These are phyloP conservation scores for Yarrowia sp. DNA, from an alignment of 805 yeast species.

Conservation along the genomic window DNA sequence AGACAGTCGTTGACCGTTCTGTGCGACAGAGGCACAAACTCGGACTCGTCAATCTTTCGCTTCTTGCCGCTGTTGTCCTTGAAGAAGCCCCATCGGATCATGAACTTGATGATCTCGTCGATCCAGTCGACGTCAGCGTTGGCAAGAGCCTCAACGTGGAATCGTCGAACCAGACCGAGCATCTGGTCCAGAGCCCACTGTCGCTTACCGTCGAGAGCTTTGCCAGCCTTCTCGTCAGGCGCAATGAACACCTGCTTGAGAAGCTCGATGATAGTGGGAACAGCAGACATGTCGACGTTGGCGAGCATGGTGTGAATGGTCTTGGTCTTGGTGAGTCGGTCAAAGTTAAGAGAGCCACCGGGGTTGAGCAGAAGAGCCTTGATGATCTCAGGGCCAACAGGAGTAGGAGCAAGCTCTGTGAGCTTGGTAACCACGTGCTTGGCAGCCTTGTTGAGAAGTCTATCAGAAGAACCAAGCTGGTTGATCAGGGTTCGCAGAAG, in stretches of 20 bases:
- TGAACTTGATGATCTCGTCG: slow-evolving; percentile 42
- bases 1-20: slow-evolving; percentile 35
- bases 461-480: slow-evolving; percentile 64
- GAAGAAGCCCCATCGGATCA: slow-evolving; percentile 48
- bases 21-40: slow-evolving; percentile 30
- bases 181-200: slow-evolving; percentile 63
- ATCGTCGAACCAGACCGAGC: slow-evolving; percentile 44
- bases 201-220: slow-evolving; percentile 39
- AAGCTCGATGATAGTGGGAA: not conserved
- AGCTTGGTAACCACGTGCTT: slow-evolving; percentile 46
- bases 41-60: slow-evolving; percentile 3
- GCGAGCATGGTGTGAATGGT: slow-evolving; percentile 50
- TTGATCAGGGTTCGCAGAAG: slow-evolving; percentile 70
- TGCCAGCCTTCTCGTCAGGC: slow-evolving; percentile 29
- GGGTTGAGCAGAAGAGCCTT: slow-evolving; percentile 44
- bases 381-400: slow-evolving; percentile 37
- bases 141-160: slow-evolving; percentile 30
- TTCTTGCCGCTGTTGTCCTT: slow-evolving; percentile 25
- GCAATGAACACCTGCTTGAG: slow-evolving; percentile 9
- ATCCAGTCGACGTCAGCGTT: slow-evolving; percentile 35
- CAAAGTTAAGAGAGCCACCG: slow-evolving; percentile 58
- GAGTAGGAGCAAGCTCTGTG: slow-evolving; percentile 44
- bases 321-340: slow-evolving; percentile 70
- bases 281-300: slow-evolving; percentile 31
- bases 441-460: slow-evolving; percentile 68